phyloP scores from a whole-genome alignment of 768 basidiomycete species.

The Boletus barrowsii region DNA sequence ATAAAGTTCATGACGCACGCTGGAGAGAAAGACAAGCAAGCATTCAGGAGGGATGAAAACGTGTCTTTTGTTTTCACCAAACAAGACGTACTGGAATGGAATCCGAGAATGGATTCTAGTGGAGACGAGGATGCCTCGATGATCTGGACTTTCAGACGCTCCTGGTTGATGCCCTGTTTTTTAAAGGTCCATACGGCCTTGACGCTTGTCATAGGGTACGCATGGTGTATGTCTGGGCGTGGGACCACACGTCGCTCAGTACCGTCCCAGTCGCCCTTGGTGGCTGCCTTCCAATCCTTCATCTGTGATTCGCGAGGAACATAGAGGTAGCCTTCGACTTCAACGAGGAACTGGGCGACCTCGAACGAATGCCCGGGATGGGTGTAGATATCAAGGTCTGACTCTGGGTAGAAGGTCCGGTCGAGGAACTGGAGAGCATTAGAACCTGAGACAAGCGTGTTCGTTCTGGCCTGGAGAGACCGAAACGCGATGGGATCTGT shows the following conservation, averaged over 20 bases:
- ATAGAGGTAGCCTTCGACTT: constrained; percentile 3
- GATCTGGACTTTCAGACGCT: constrained; percentile 37
- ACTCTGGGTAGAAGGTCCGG: constrained; percentile 38
- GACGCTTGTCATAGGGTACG: constrained; percentile 7
- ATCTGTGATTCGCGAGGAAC: constrained; percentile 13
- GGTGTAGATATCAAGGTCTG: constrained; percentile 54
- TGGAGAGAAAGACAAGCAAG: neutral
- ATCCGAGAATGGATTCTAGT: constrained; percentile 36
- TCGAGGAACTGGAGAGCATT: constrained; percentile 52
- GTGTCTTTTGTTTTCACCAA: too few relatives aligned
- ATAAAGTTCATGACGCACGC: constrained; percentile 37
- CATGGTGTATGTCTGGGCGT: rapidly evolving
- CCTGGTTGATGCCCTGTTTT: neutral
- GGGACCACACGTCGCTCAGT: neutral
- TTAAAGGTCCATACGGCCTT: constrained; percentile 24
- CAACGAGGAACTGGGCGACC: constrained; percentile 36
- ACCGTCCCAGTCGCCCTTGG: constrained; percentile 18
- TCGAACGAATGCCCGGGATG: constrained; percentile 28
- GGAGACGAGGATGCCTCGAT: constrained; percentile 29
- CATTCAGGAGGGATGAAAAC: neutral
- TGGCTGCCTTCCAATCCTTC: constrained; percentile 11
- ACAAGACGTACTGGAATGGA: constrained; percentile 44
- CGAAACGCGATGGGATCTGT: constrained; percentile 37
- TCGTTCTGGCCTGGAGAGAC: constrained; percentile 40
- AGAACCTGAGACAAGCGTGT: constrained; percentile 53